phyloP scores from a whole-genome alignment of 1,284 basidiomycete species.

The Boletus semigastroideus region DNA sequence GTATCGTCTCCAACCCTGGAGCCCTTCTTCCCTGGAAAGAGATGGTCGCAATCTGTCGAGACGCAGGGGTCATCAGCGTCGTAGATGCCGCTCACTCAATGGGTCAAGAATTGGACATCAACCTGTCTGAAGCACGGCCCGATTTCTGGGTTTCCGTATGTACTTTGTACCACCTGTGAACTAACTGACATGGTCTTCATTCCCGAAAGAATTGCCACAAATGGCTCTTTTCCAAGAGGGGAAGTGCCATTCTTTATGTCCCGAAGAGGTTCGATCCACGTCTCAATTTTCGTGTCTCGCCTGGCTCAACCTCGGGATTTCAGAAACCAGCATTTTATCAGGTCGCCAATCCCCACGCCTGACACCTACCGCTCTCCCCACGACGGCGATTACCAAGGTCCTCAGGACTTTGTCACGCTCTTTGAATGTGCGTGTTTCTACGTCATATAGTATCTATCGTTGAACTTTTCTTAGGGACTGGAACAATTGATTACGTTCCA shows the following conservation, averaged over 20 bases:
- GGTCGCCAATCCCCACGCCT: constrained; percentile 75
- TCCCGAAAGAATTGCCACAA: constrained; percentile 73
- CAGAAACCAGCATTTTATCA: constrained; percentile 74
- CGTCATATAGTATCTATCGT: not conserved
- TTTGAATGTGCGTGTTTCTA: constrained; percentile 51
- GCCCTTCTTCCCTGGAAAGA: constrained; percentile 78
- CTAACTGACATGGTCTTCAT: not conserved
- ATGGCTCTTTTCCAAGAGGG: constrained; percentile 77
- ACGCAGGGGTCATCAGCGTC: constrained; percentile 67
- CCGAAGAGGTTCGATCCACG: constrained; percentile 57
- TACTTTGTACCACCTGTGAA: constrained; percentile 5
- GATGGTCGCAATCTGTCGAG: constrained; percentile 67
- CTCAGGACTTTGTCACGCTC: constrained; percentile 52
- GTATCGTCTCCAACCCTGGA: constrained; percentile 71
- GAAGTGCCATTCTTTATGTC: constrained; percentile 75
- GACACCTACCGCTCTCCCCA: constrained; percentile 50
- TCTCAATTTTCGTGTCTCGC: not conserved
- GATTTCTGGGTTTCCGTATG: constrained; percentile 82
- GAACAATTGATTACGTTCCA: constrained; percentile 60
- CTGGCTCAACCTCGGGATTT: not conserved
- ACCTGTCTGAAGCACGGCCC: constrained; percentile 58
- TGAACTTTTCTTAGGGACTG: constrained; percentile 55
- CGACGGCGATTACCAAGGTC: constrained; percentile 32
- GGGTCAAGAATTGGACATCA: constrained; percentile 62
- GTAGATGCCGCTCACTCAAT: constrained; percentile 87